Percentiles rank a stretch among this genome's conserved stretches.
These are phyloP conservation scores for Porphyrellus cyaneotinctus DNA, from an alignment of 768 basidiomycete species.

Conservation along the genomic window DNA sequence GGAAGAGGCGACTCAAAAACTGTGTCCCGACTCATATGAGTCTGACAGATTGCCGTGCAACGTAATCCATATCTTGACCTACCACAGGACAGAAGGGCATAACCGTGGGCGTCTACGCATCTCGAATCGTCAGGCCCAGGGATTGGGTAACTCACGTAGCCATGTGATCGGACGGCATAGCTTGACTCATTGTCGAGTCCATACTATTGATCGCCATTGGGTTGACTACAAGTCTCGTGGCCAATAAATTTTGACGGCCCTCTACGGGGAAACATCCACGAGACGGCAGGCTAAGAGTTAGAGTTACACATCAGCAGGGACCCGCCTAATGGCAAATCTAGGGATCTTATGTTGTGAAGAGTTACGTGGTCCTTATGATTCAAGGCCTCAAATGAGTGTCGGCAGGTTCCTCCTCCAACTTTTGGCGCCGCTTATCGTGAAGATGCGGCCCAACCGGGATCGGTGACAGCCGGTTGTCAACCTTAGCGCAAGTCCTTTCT, in stretches of 20 bases:
- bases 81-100: constrained; percentile 12
- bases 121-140: background rate
- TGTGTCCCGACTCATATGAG: constrained; percentile 17
- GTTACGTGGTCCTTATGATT: constrained; percentile 2
- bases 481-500: background rate
- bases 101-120: constrained; percentile 7
- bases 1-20: background rate
- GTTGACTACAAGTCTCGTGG: background rate
- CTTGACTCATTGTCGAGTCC: background rate
- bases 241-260: background rate
- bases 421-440: constrained; percentile 5
- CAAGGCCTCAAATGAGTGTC: background rate
- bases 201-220: background rate
- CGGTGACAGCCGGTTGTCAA: constrained; percentile 6
- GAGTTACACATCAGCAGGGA: background rate
- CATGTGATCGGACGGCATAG: constrained; percentile 12
- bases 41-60: constrained; percentile 23
- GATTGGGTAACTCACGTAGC: constrained; percentile 5
- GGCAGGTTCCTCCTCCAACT: background rate
- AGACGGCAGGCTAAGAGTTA: background rate
- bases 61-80: constrained; percentile 12
- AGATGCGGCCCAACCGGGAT: background rate
- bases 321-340: background rate
- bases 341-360: background rate
- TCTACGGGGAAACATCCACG: background rate